These are phyloP conservation scores for Epichloe gansuensis DNA, from an alignment of 2,329 filamentous ascomycete genomes.

Conservation along the genomic window DNA sequence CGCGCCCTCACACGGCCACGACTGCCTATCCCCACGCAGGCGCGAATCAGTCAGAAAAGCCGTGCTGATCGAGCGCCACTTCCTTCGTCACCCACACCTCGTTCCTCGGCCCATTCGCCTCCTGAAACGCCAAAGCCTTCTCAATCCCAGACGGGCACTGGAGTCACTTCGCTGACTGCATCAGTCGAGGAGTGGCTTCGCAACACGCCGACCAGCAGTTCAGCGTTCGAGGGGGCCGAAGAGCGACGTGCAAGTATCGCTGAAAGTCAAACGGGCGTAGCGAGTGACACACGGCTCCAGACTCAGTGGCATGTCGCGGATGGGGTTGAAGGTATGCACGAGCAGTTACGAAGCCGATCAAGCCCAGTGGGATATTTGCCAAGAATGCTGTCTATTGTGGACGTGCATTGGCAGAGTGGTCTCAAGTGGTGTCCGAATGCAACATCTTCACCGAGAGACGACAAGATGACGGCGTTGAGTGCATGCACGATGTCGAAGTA, in stretches of 20 bases:
- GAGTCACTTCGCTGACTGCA: constrained; percentile 15
- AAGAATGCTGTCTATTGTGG: constrained; percentile 50
- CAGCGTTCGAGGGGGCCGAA: not conserved
- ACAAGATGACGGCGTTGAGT: constrained; percentile 57
- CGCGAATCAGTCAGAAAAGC: constrained; percentile 35
- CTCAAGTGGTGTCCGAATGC: constrained; percentile 60
- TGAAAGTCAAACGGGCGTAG: constrained; percentile 2
- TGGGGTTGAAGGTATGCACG: constrained; percentile 8
- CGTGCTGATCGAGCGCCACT: constrained; percentile 14
- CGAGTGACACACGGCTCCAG: not conserved
- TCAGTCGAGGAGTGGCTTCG: constrained; percentile 17
- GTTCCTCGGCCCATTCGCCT: not conserved
- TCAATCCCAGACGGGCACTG: not conserved
- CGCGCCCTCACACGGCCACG: constrained; percentile 55
- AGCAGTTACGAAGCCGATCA: constrained; percentile 28
- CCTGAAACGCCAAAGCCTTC: not conserved
- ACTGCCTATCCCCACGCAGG: constrained; percentile 58
- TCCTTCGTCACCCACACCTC: constrained; percentile 14
- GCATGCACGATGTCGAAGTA: constrained; percentile 53
- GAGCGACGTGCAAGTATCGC: not conserved
- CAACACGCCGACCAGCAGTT: constrained; percentile 7
- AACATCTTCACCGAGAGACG: constrained; percentile 71
- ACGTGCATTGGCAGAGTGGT: constrained; percentile 67
- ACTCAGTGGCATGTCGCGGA: not conserved
- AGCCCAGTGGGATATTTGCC: constrained; percentile 32